phyloP scores from a whole-genome alignment of 805 yeast species.

The Candida methanosorbosa region DNA sequence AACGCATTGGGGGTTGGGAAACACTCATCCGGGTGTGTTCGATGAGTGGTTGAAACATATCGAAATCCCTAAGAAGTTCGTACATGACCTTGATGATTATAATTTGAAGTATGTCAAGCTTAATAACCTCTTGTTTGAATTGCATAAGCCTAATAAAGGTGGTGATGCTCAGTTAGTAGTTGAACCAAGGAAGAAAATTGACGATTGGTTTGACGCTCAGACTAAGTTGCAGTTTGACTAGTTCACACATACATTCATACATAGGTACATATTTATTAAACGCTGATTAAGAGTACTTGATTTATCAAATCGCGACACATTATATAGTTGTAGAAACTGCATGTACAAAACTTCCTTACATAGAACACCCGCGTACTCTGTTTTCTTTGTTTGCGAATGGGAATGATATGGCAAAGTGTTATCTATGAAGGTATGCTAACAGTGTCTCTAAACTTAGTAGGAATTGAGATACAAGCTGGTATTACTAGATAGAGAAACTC shows the following conservation, averaged over 20 bases:
- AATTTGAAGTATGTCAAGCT: slow-evolving; percentile 38
- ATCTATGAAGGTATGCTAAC: too few relatives aligned
- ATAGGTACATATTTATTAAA: too few relatives aligned
- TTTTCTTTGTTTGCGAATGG: too few relatives aligned
- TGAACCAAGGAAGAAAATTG: slow-evolving; percentile 36
- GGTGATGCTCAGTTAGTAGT: slow-evolving; percentile 11
- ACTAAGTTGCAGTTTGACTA: slow-evolving; percentile 9
- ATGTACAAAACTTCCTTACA: too few relatives aligned
- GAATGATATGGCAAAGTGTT: too few relatives aligned
- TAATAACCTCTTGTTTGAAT: slow-evolving; percentile 40
- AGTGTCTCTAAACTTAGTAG: too few relatives aligned
- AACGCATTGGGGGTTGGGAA: slow-evolving; percentile 47
- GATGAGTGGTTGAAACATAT: slow-evolving; percentile 54
- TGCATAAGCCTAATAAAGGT: slow-evolving; percentile 7
- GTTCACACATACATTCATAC: neutral
- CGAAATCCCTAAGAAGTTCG: slow-evolving; percentile 10
- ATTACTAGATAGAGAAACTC: neutral
- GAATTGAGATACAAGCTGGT: too few relatives aligned
- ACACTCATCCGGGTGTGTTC: slow-evolving; percentile 41
- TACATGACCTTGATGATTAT: neutral
- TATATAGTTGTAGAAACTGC: too few relatives aligned
- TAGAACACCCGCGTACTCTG: too few relatives aligned
- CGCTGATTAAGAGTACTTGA: too few relatives aligned
- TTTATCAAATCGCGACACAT: neutral
- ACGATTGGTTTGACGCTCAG: slow-evolving; percentile 34